Evolutionary conservation across 164 flowering plant species (phyloP), one percentile per base, ranked within the genome.

Genomic region (Tetracentron sinense): DNA sequence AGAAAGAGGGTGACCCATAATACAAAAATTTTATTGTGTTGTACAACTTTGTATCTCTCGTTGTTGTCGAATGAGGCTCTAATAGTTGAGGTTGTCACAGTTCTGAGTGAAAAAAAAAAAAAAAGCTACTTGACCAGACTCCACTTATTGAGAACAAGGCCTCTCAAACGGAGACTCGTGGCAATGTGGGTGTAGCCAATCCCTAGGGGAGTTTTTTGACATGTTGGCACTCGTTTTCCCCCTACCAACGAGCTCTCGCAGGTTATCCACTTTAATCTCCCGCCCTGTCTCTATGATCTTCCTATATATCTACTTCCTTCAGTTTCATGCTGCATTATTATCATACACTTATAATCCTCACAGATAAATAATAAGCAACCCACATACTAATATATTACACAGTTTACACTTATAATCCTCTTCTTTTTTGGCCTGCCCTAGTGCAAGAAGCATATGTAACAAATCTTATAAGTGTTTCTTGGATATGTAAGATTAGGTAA

Each of bases 111-210:
- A n/a, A n/a, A n/a, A n/a, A n/a, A n/a, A n/a, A n/a, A n/a, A n/a
- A n/a, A n/a, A 38, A 38, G 44, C 8, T 38, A 38, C 44, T 10
- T 8, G 44, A 8, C 8, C 14, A 38, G n/a, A n/a, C n/a, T n/a
- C n/a, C n/a, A n/a, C 44, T 38, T 17, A 28, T n/a, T 46, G 63
- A 30, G 16, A 62, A 48, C 58, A 63, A 1, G 61, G 54, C 79
- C 71, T 85, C 77, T 91, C 89, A 74, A 94, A 91, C 70, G 85
- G 74, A 14, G 93, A 81, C 58, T 94, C 99, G 62, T 94, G 79
- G 74, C 97, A 95, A 74, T 91, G 97, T 16, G 97, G 97, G 63
- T 89, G 96, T 3, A 89, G 90, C 99, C 99, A 94, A 58, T 88
- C 96, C 73, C 80, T 78, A 10, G 85, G 25, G 28, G 94, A 75